Percentiles rank a stretch among this genome's conserved stretches.
Evolutionary conservation across 257 asterid genomes (phyloP).

Genomic region (Mentha longifolia): DNA sequence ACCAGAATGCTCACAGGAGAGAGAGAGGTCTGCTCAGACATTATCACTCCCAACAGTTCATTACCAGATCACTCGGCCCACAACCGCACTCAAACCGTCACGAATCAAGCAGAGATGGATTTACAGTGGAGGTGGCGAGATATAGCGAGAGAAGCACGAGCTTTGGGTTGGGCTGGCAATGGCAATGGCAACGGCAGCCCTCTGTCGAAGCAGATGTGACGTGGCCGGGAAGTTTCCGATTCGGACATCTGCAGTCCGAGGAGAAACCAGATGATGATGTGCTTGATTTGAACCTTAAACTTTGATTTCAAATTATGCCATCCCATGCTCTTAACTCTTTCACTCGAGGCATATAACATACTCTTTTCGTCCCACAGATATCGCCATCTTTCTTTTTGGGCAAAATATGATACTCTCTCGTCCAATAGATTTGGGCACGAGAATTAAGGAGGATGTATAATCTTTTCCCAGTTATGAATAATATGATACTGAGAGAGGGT

Average conservation of each 20-base stretch:
- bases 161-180: constrained; percentile 10
- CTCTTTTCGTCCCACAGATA: too few relatives aligned
- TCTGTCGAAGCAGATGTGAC: constrained; percentile 25
- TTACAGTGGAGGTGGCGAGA: not conserved
- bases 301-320: constrained; percentile 30
- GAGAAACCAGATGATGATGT: constrained; percentile 40
- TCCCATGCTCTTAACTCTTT: not conserved
- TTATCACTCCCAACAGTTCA: constrained; percentile 29
- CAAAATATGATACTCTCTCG: too few relatives aligned
- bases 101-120: constrained; percentile 12
- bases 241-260: constrained; percentile 38
- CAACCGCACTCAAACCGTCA: constrained; percentile 49
- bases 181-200: too few relatives aligned
- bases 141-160: constrained; percentile 35
- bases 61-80: constrained; percentile 60
- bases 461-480: too few relatives aligned
- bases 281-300: constrained; percentile 76
- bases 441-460: too few relatives aligned
- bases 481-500: too few relatives aligned
- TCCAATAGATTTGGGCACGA: too few relatives aligned
- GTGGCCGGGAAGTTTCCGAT: constrained; percentile 78
- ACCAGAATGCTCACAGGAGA: constrained; percentile 85
- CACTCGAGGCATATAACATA: too few relatives aligned
- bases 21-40: constrained; percentile 66
- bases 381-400: too few relatives aligned